Conservation (phyloP, 2,329 filamentous ascomycete genomes). For the Pseudogymnoascus sp. region DNA sequence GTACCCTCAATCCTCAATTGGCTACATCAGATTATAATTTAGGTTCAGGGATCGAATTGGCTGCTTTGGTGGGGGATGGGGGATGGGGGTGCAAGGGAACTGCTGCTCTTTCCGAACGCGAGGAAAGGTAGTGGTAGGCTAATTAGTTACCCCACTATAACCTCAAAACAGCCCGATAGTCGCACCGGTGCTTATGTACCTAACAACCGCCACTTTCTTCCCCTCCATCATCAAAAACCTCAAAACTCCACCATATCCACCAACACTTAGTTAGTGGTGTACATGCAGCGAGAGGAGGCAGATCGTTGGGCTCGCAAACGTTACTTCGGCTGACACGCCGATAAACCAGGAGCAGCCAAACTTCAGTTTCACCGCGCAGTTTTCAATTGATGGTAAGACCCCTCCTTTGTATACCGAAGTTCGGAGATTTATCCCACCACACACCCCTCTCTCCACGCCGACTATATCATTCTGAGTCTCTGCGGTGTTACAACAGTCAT, state of each 20-base stretch:
- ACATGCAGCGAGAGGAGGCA: constrained; percentile 46
- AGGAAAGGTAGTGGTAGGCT: neutral
- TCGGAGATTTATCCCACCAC: neutral
- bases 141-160: constrained; percentile 9
- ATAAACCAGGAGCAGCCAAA: constrained; percentile 20
- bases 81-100: neutral
- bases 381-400: constrained; percentile 13
- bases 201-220: constrained; percentile 9
- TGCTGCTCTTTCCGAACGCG: neutral
- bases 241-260: neutral
- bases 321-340: constrained; percentile 33
- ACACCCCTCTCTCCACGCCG: neutral
- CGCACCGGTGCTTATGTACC: constrained; percentile 7
- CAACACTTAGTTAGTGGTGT: constrained; percentile 20
- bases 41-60: neutral
- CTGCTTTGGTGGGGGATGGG: neutral
- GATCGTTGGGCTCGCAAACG: constrained; percentile 40
- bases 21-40: neutral
- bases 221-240: constrained; percentile 10
- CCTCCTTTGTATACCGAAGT: constrained; percentile 10
- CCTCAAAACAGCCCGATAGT: constrained; percentile 7
- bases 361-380: constrained; percentile 13
- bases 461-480: neutral
- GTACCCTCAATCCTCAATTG: neutral
- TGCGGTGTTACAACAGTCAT: neutral